Conservation (phyloP, 352 stramenopile genomes). For the Lagenidium giganteum region DNA sequence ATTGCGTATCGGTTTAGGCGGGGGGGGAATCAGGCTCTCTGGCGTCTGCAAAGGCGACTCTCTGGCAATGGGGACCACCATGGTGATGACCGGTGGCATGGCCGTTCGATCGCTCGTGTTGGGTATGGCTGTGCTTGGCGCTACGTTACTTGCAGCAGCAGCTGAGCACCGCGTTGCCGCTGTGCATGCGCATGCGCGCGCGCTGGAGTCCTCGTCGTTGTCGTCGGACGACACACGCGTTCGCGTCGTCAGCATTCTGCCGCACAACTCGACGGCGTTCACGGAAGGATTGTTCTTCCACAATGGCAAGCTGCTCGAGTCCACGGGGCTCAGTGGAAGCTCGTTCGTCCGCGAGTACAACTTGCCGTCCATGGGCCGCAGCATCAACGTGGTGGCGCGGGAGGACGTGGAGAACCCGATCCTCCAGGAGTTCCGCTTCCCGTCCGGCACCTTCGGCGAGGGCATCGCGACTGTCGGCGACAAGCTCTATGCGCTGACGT, state of each 20-base stretch:
- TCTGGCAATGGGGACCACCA: no score
- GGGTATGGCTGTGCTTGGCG: no score
- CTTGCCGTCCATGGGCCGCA: slow-evolving; percentile 9
- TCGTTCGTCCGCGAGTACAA: slow-evolving; percentile 75
- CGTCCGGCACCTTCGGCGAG: slow-evolving; percentile 67
- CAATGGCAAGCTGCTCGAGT: slow-evolving; percentile 59
- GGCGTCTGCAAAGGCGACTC: no score
- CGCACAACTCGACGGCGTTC: slow-evolving; percentile 62
- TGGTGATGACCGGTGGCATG: no score
- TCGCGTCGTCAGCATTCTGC: slow-evolving; percentile 51
- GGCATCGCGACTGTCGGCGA: slow-evolving; percentile 67
- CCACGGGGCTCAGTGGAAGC: slow-evolving; percentile 51
- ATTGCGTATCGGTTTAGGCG: no score
- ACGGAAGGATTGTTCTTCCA: slow-evolving; percentile 74
- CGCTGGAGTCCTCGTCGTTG: no score
- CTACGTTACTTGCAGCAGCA: no score
- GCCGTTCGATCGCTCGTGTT: no score
- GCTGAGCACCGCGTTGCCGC: slow-evolving; percentile 2
- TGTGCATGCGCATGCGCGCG: background rate
- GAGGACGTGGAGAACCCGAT: slow-evolving; percentile 10
- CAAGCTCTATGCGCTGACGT: slow-evolving; percentile 81
- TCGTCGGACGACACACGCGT: slow-evolving; percentile 30
- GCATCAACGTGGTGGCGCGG: slow-evolving; percentile 3
- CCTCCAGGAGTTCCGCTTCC: slow-evolving; percentile 51
- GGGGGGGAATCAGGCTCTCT: no score